Evolutionary conservation across 2,329 filamentous ascomycete genomes (phyloP).

Genomic region (Colletotrichum camelliae): DNA sequence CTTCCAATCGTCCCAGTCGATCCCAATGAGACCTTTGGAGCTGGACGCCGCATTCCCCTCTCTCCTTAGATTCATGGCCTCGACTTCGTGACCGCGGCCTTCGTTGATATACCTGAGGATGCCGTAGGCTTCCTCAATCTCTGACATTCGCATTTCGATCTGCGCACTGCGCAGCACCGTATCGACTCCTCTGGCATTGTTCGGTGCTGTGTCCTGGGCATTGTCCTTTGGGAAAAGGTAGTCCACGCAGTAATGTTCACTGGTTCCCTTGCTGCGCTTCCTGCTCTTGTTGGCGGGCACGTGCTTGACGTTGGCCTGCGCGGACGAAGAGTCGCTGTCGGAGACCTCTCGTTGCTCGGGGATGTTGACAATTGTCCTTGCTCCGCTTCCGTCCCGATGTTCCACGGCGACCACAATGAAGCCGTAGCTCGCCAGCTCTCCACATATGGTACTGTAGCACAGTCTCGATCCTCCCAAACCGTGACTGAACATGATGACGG

Average conservation of each 20-base stretch:
- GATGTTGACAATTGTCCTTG: constrained; percentile 66
- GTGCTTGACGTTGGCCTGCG: constrained; percentile 27
- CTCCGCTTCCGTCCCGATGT: constrained; percentile 69
- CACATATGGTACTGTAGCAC: constrained; percentile 66
- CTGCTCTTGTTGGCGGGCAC: constrained; percentile 37
- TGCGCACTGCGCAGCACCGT: constrained; percentile 64
- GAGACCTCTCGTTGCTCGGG: constrained; percentile 41
- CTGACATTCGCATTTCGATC: constrained; percentile 66
- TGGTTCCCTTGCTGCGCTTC: constrained; percentile 28
- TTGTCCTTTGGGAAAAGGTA: constrained; percentile 69
- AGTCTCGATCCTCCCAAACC: constrained; percentile 69
- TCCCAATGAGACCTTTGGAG: constrained; percentile 60
- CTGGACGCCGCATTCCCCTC: constrained; percentile 65
- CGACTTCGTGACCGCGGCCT: constrained; percentile 57
- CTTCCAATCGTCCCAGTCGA: constrained; percentile 63
- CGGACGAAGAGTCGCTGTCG: constrained; percentile 32
- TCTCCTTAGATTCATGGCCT: constrained; percentile 57
- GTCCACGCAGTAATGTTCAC: constrained; percentile 56
- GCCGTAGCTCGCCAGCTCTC: constrained; percentile 70
- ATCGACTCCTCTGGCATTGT: constrained; percentile 66
- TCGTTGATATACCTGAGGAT: constrained; percentile 60
- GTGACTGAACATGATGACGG: constrained; percentile 70
- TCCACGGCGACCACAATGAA: constrained; percentile 70
- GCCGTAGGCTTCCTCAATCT: constrained; percentile 68
- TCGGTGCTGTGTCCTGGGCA: constrained; percentile 53